A percentile compares a stretch with the other conserved stretches of the same genome.
phyloP scores from a whole-genome alignment of 1,284 basidiomycete species.

The Irpex rosettiformis region DNA sequence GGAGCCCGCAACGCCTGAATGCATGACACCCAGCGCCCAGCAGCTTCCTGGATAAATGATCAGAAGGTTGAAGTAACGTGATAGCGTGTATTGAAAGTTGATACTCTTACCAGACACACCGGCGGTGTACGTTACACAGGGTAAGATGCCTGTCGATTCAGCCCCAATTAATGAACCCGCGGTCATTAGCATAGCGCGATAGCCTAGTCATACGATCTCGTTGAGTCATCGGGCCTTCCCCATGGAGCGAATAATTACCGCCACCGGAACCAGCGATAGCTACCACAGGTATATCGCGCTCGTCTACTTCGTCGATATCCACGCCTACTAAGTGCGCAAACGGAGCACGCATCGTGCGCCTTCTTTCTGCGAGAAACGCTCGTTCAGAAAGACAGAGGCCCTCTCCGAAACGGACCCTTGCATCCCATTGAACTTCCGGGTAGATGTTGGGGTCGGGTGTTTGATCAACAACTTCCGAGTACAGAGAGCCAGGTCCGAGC shows the following conservation, averaged over 20 bases:
- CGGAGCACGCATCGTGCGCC: slow-evolving; percentile 27
- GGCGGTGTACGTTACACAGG: slow-evolving; percentile 34
- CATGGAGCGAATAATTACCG: slow-evolving; percentile 19
- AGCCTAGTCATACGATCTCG: slow-evolving; percentile 21
- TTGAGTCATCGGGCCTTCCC: not conserved
- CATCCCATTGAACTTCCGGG: slow-evolving; percentile 40
- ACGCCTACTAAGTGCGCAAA: slow-evolving; percentile 37
- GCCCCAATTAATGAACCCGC: slow-evolving; percentile 34
- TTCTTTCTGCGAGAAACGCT: slow-evolving; percentile 33
- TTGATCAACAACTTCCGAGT: slow-evolving; percentile 29
- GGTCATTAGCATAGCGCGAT: slow-evolving; percentile 40
- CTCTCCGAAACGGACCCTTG: slow-evolving; percentile 35
- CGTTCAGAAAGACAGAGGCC: slow-evolving; percentile 35
- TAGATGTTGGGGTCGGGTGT: slow-evolving; percentile 28
- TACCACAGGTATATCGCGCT: slow-evolving; percentile 38
- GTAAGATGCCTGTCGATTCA: slow-evolving; percentile 30
- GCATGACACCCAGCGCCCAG: slow-evolving; percentile 37
- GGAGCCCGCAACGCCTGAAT: slow-evolving; percentile 35
- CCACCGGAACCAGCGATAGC: slow-evolving; percentile 40
- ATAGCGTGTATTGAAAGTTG: not conserved
- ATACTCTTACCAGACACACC: slow-evolving; percentile 34
- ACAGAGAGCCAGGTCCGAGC: slow-evolving; percentile 34
- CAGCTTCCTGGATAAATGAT: slow-evolving; percentile 25
- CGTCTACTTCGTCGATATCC: slow-evolving; percentile 31
- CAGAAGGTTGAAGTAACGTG: not conserved